Percentiles rank a stretch among this genome's conserved stretches.
These are phyloP conservation scores for Solanum ossicruentum DNA, from an alignment of 257 asterid species.

Conservation along the genomic window DNA sequence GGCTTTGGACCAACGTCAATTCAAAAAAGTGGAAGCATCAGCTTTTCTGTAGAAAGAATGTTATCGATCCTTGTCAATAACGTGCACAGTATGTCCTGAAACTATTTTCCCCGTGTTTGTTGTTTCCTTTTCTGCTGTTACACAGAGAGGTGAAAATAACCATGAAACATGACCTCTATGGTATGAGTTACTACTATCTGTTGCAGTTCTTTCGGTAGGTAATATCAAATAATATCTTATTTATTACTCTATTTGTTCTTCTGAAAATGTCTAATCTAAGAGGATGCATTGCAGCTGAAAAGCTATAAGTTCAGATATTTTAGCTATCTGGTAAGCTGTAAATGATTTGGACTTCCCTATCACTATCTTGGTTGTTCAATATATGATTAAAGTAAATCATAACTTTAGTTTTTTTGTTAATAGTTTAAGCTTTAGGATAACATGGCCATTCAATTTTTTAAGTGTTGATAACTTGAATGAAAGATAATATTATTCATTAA, in stretches of 20 bases:
- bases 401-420: neutral
- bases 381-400: neutral
- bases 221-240: neutral
- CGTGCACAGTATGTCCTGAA: constrained; percentile 68
- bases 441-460: neutral
- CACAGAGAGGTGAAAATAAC: neutral
- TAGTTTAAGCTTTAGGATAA: neutral
- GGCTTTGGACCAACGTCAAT: constrained; percentile 61
- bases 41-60: constrained; percentile 85
- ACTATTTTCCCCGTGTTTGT: constrained; percentile 6
- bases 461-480: neutral
- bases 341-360: neutral
- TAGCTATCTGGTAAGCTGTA: neutral
- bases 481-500: neutral
- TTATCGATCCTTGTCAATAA: constrained; percentile 76
- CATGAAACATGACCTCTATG: neutral
- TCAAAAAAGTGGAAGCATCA: constrained; percentile 74
- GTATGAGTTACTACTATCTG: neutral
- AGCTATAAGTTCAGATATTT: neutral
- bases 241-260: neutral
- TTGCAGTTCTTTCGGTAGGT: neutral
- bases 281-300: neutral
- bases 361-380: neutral
- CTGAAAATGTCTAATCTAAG: neutral
- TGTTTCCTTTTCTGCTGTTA: constrained; percentile 6